Percentiles rank a stretch among this genome's conserved stretches.
Conservation (phyloP, 1,284 basidiomycete species). For the Sanghuangporus baumii region DNA sequence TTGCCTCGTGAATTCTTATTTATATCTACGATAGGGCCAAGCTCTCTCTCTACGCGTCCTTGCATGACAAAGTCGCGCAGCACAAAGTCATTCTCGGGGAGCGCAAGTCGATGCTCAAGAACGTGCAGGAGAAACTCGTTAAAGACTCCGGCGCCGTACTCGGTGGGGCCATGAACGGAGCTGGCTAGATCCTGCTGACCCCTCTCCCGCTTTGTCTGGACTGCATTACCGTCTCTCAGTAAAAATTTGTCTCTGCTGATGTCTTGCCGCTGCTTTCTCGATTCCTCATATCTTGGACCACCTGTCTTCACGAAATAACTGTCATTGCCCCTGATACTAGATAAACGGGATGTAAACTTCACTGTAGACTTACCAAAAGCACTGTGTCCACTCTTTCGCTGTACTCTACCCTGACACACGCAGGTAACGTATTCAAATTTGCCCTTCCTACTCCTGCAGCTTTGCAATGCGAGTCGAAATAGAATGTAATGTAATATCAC, state of each 20-base stretch:
- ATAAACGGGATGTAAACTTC: too few species aligned
- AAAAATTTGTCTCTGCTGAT: background rate
- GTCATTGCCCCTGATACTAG: too few species aligned
- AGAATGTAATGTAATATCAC: too few species aligned
- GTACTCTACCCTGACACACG: too few species aligned
- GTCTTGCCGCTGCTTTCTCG: background rate
- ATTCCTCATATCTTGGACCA: background rate
- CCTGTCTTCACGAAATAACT: too few species aligned
- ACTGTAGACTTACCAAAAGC: too few species aligned
- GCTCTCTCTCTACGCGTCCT: constrained; percentile 15
- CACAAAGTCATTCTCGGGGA: constrained; percentile 14
- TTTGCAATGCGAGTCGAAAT: too few species aligned
- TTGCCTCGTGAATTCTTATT: background rate
- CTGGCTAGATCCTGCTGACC: background rate
- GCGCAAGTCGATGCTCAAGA: constrained; percentile 13
- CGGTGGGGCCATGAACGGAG: background rate
- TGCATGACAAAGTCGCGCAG: constrained; percentile 16
- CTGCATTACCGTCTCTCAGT: background rate
- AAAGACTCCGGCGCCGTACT: constrained; percentile 18
- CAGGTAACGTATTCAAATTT: too few species aligned
- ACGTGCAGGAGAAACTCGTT: constrained; percentile 17
- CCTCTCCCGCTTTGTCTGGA: background rate
- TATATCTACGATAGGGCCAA: constrained; percentile 14
- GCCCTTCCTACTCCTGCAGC: too few species aligned
- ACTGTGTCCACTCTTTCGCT: too few species aligned